Evolutionary conservation across 768 basidiomycete species (phyloP), one percentile per base, ranked within the genome.

Genomic region (Boletus vermiculosoides): DNA sequence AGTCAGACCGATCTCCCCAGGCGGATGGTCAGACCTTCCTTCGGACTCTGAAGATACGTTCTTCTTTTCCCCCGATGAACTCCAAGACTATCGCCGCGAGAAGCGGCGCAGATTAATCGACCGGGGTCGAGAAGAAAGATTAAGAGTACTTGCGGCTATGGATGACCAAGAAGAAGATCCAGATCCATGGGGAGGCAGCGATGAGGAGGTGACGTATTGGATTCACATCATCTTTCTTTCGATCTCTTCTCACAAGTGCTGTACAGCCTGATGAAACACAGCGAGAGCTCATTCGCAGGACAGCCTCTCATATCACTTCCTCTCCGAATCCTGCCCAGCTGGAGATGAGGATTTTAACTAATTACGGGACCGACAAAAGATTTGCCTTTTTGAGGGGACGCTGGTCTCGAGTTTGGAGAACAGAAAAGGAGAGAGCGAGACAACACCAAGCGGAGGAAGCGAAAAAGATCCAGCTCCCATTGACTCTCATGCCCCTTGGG

Each of bases 41-140:
- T 93, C 92, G 0, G 92, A 94, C 64, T 68, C 83, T 5, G 93
- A 94, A 73, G 92, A 95, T 62, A 87, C 82, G 0, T 95, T 93
- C 72, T 90, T 90, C 73, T 80, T 94, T 58, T 78, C 83, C 0
- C 80, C 80, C 0, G 77, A 78, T 7, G 92, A 94, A 61, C 73
- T 78, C 3, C 84, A 85, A 15, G 87, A 87, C 57, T 85, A 85
- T 58, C 78, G 77, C 37, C 79, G 83, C 23, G 83, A 85, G 39
- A 92, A 93, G 69, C 84, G 87, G 40, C 77, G 87, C 25, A 77
- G 78, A 15, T 61, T 85, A 34, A 73, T 92, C 40, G 84, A 90
- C 18, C 76, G 74, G 20, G 73, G 77, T 9, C 72, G 88, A 51
- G 84, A 86, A 64, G 85, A 84, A 8, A 81, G 93, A n/a, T 60